Conservation (phyloP, 108 stramenopile species). For the Cyclotella distinguenda region DNA sequence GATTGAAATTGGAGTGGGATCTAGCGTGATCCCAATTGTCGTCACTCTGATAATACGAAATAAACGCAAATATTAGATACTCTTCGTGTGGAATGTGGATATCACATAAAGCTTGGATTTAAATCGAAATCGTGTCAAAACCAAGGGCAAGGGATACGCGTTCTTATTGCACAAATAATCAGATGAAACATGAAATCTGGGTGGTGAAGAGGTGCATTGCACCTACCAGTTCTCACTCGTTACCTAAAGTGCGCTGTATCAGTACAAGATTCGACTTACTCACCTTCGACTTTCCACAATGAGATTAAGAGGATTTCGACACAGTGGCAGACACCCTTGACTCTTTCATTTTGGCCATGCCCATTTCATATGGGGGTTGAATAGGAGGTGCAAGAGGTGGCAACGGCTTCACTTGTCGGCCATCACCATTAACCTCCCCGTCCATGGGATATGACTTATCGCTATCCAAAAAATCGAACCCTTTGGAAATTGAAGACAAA, state of each 20-base stretch:
- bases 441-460: conserved; percentile 81
- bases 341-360: conserved; percentile 49
- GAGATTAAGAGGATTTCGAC: background rate
- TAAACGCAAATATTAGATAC: too few species aligned
- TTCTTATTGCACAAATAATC: conserved; percentile 52
- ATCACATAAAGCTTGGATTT: conserved; percentile 48
- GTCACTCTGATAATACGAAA: too few species aligned
- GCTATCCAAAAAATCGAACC: conserved; percentile 66
- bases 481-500: conserved; percentile 13
- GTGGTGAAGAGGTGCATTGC: background rate
- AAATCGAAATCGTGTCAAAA: conserved; percentile 41
- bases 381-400: conserved; percentile 75
- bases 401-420: background rate
- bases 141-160: conserved; percentile 63
- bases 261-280: background rate
- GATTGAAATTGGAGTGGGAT: too few species aligned
- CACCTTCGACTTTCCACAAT: background rate
- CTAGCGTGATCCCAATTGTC: too few species aligned
- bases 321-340: background rate
- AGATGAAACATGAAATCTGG: conserved; percentile 16
- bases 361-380: conserved; percentile 67
- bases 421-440: conserved; percentile 28
- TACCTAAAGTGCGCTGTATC: background rate
- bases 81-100: too few species aligned
- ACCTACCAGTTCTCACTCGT: conserved; percentile 3